These are phyloP conservation scores for Chytriomyces confervae DNA, from an alignment of 192 early-diverging fungal species.

Conservation along the genomic window DNA sequence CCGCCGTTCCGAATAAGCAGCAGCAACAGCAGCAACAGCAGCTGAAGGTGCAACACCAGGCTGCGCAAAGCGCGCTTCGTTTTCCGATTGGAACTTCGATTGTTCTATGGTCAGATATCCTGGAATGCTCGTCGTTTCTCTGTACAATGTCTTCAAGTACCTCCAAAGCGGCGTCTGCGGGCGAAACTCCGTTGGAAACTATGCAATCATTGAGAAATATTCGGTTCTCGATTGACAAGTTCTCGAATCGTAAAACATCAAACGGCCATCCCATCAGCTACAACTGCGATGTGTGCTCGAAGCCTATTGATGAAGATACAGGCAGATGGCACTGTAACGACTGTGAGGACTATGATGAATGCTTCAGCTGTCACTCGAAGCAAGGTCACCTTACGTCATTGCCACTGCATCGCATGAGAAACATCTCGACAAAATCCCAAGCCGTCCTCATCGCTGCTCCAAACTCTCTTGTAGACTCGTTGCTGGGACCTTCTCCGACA, in stretches of 20 bases:
- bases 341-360: constrained; percentile 26
- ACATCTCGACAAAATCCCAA: background rate
- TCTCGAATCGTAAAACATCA: background rate
- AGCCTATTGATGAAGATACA: background rate
- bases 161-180: background rate
- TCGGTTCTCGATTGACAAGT: background rate
- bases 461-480: constrained; percentile 4
- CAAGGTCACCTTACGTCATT: background rate
- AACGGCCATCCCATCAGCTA: background rate
- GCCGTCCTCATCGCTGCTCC: background rate
- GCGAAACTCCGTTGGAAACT: background rate
- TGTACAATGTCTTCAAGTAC: background rate
- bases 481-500: background rate
- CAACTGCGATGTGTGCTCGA: constrained; percentile 9
- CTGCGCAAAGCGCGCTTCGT: too few relatives aligned
- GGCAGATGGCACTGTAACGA: constrained; percentile 12
- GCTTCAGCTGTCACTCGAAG: background rate
- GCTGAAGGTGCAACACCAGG: too few relatives aligned
- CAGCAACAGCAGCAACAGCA: background rate
- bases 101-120: background rate
- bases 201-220: background rate
- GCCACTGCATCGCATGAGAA: constrained; percentile 6
- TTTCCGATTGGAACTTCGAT: background rate
- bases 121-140: background rate
- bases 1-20: too few relatives aligned